Evolutionary conservation across 345 rosid genomes (phyloP), one percentile per base, ranked within the genome.

Genomic region (Lepidium africanum): DNA sequence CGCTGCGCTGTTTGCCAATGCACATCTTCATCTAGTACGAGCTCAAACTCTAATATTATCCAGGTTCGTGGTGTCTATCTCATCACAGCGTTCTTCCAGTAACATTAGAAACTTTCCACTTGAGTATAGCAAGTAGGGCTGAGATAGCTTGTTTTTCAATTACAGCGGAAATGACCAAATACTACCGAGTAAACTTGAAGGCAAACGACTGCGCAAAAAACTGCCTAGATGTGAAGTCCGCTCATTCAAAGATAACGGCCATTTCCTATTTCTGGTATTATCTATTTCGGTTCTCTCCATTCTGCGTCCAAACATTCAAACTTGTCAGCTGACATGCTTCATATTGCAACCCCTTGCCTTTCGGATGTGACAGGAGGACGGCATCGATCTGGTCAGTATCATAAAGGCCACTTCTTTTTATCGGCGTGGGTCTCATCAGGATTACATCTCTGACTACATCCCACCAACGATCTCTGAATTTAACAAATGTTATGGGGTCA

Each of bases 161-260:
- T 61, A 13, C 71, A 90, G 98, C 70, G 94, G 89, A 76, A 85
- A 60, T 70, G 98, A 93, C 83, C 90, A 85, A 49, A 59, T 88
- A 58, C 69, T 90, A 48, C 92, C 96, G 10, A 86, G 93, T 76
- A 51, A 52, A 75, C 85, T 61, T 61, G 98, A 93, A 83, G 80
- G 87, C 63, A 73, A 71, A 72, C 83, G 86, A 63, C 86, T 90
- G 58, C 71, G 70, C 15, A 60, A 35, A 56, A 73, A 78, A 39
- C 74, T 87, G 59, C 77, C 60, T 45, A 82, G 75, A 66, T 70
- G 89, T 72, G 88, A 81, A 66, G 79, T 51, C 37, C 93, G 96
- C 47, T 71, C n/a, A 27, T 88, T 86, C 63, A 40, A 71, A 33
- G 84, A 82, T 65, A 79, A 70, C 54, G 86, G 89, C 15, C 98